Evolutionary conservation across 345 rosid species (phyloP), one percentile per base, ranked within the genome.

Genomic region (Citrus cavaleriei): DNA sequence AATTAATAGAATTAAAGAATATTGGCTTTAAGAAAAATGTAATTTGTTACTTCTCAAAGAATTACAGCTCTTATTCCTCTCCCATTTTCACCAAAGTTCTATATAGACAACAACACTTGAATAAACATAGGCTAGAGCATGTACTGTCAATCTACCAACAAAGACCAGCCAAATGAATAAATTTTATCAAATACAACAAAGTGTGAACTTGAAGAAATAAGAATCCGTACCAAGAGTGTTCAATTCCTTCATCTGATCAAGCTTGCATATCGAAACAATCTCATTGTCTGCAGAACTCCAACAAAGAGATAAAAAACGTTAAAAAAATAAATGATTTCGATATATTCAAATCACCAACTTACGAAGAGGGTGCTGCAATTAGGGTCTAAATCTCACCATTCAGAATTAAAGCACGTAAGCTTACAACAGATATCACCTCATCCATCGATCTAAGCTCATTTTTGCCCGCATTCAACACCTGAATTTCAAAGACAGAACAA

Each of bases 401-500:
- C 74, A 95, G 81, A 84, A 95, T 95, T 82, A 95, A 84, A 2
- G 99, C 98, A 2, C 98, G 90, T 63, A 95, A 81, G 84, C 86
- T 87, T 32, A 82, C 88, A 78, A 93, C 90, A 66, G 89, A 86
- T 65, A 70, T 74, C 21, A 92, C 87, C 83, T 91, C 99, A 76
- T 86, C 95, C 91, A 91, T 88, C 5, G 95, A 91, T 74, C 80
- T 89, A 68, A 95, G 96, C 83, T 90, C 87, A 83, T 95, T 95
- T 88, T 95, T 95, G 12, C 98, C 99, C 7, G 96, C 99, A 85
- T 95, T 93, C 5, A 95, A 78, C 80, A 95, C 98, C 98, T 95
- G 76, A 81, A 66, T 32, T 25, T 54, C 73, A 79, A 61, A 58
- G 30, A 74, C 13, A 55, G 9, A 25, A 67, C 10, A 77, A 51